Percentiles rank a stretch among this genome's conserved stretches.
These are phyloP conservation scores for Cladosporium sp. DNA, from an alignment of 2,329 filamentous ascomycete genomes.

Conservation along the genomic window DNA sequence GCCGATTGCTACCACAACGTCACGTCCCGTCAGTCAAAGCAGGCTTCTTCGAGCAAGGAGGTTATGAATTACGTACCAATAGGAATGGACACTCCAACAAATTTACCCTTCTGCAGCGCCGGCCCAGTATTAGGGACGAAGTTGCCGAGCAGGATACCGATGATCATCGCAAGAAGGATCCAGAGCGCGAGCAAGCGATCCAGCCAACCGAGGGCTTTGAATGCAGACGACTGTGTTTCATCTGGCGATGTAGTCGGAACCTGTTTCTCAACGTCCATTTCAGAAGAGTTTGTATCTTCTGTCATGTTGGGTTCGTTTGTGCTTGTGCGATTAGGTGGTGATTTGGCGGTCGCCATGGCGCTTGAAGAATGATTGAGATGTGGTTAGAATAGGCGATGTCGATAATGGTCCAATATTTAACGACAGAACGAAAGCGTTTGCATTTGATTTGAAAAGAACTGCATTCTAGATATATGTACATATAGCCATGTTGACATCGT, in stretches of 20 bases:
- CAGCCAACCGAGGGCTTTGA: constrained; percentile 37
- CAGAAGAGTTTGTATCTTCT: too few species aligned
- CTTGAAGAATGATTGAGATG: too few species aligned
- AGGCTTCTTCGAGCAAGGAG: neutral
- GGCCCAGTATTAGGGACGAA: constrained; percentile 59
- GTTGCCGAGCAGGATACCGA: constrained; percentile 70
- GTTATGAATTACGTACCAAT: constrained; percentile 41
- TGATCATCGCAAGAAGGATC: constrained; percentile 71
- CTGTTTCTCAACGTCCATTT: constrained; percentile 1
- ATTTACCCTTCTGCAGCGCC: constrained; percentile 63
- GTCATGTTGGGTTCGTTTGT: constrained; percentile 4
- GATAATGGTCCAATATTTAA: too few species aligned
- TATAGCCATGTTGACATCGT: too few species aligned
- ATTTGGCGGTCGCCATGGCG: too few species aligned
- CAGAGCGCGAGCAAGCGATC: constrained; percentile 45
- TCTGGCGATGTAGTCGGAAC: neutral
- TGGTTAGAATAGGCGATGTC: too few species aligned
- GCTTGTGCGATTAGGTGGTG: neutral
- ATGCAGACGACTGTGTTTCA: constrained; percentile 15
- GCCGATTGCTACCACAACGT: constrained; percentile 52
- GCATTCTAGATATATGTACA: too few species aligned
- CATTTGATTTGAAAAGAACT: too few species aligned
- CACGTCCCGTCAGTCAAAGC: neutral
- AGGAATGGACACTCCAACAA: constrained; percentile 63
- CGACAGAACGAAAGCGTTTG: too few species aligned